Base-by-base conservation (phyloP, 2,329 filamentous ascomycete genomes). In the Ophiocordyceps camponoti-floridani region DNA sequence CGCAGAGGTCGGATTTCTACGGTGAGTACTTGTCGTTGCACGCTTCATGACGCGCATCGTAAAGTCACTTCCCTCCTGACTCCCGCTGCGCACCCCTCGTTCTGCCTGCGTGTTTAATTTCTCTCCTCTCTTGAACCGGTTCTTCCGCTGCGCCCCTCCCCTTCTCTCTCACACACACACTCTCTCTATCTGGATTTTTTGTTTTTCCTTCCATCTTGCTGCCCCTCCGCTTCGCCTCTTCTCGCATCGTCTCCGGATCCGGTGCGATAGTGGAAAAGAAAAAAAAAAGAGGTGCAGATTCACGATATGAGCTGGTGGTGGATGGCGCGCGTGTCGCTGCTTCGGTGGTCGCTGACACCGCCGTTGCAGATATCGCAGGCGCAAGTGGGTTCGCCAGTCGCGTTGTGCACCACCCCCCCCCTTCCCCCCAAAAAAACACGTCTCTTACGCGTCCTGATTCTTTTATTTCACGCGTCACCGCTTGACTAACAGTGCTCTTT, bases 11-110 rank as follows among this genome's bases (percentile, higher is more conserved):
- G 57, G 55, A 56, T 53, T 49, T 57, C 52, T 58, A 16, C n/a
- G 62, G 73, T 77, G 66, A 76, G 73, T 77, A 74, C 71, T 53
- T 71, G 51, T 44, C 44, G 52, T 60, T 46, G 56, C 40, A 49
- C 50, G 44, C 48, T 51, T 43, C 45, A 45, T 43, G 42, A 38
- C 47, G 42, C 46, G 49, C 43, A 62, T 59, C 50, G 52, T 53
- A 53, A 68, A 65, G 63, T 49, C 48, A 52, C 53, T 52, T 46
- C 49, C 49, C 48, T 44, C 18, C 30, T 31, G 44, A 45, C 42
- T 23, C 49, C 50, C 48, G 42, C 31, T 23, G 44, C 18, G 40
- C 35, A 7, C n/a, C n/a, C 16, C 27, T 18, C 18, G 26, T 41
- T 26, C 12, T 6, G 41, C 27, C n/a, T 18, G n/a, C 13, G 12